Percentiles rank a stretch among this genome's conserved stretches.
These are phyloP conservation scores for Microcyclospora tardicrescens DNA, from an alignment of 2,329 filamentous ascomycete genomes.

Conservation along the genomic window DNA sequence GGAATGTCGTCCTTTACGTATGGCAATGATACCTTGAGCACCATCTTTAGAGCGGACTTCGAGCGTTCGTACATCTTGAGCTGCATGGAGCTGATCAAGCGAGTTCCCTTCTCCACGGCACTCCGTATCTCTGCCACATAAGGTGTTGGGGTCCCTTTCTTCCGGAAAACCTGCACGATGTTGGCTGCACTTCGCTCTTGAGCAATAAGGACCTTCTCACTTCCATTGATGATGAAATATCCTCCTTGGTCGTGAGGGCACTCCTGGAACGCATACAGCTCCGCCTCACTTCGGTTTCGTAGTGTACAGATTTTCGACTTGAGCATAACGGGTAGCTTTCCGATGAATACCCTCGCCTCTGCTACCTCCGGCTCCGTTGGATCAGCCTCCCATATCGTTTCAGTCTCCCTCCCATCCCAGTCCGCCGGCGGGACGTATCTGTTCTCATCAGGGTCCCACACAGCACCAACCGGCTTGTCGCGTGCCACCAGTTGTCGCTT, in stretches of 20 bases:
- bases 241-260: slow-evolving; percentile 97
- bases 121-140: slow-evolving; percentile 94
- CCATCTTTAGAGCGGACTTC: slow-evolving; percentile 56
- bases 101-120: slow-evolving; percentile 88
- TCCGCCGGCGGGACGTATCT: slow-evolving; percentile 14
- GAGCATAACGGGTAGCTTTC: slow-evolving; percentile 94
- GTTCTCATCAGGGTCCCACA: slow-evolving; percentile 53
- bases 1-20: slow-evolving; percentile 92
- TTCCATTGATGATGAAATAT: slow-evolving; percentile 98
- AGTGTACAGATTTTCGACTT: slow-evolving; percentile 93
- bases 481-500: slow-evolving; percentile 75
- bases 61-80: slow-evolving; percentile 59
- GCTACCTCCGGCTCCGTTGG: slow-evolving; percentile 28
- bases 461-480: slow-evolving; percentile 53
- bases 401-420: slow-evolving; percentile 31
- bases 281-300: slow-evolving; percentile 68
- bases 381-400: slow-evolving; percentile 33
- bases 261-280: slow-evolving; percentile 83
- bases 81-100: slow-evolving; percentile 83
- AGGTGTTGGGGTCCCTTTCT: slow-evolving; percentile 85
- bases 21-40: slow-evolving; percentile 79
- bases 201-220: slow-evolving; percentile 94
- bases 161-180: slow-evolving; percentile 98
- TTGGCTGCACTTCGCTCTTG: slow-evolving; percentile 96
- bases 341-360: slow-evolving; percentile 72